These are phyloP conservation scores for Suillus lakei DNA, from an alignment of 768 basidiomycete genomes.

Conservation along the genomic window DNA sequence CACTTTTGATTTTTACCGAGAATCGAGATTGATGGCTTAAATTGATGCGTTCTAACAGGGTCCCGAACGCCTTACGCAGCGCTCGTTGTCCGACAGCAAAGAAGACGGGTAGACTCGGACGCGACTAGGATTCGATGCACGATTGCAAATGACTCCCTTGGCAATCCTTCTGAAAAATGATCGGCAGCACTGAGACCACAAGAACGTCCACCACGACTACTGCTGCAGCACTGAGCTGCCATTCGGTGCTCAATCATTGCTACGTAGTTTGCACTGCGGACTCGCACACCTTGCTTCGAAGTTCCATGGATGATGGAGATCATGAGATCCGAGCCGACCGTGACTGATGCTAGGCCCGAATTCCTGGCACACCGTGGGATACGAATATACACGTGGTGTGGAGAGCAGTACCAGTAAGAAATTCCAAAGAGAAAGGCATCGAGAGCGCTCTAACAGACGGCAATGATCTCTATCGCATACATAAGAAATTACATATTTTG, in stretches of 20 bases:
- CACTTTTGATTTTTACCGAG: slow-evolving; percentile 2
- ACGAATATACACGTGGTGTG: background rate
- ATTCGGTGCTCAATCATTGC: too few relatives aligned
- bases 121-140: background rate
- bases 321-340: too few relatives aligned
- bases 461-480: background rate
- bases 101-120: background rate
- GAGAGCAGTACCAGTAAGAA: background rate
- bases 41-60: background rate
- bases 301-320: too few relatives aligned
- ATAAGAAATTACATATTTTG: background rate
- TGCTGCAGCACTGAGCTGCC: too few relatives aligned
- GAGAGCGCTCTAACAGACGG: background rate
- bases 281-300: too few relatives aligned
- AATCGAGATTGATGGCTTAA: background rate
- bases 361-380: background rate
- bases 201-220: too few relatives aligned
- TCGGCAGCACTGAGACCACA: too few relatives aligned
- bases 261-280: too few relatives aligned
- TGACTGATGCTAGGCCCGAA: background rate
- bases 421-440: background rate
- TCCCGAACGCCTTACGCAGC: background rate
- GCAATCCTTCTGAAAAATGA: too few relatives aligned
- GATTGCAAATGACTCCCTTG: too few relatives aligned
- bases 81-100: background rate